phyloP scores from a whole-genome alignment of 768 basidiomycete genomes.

The Coprinellus micaceus region DNA sequence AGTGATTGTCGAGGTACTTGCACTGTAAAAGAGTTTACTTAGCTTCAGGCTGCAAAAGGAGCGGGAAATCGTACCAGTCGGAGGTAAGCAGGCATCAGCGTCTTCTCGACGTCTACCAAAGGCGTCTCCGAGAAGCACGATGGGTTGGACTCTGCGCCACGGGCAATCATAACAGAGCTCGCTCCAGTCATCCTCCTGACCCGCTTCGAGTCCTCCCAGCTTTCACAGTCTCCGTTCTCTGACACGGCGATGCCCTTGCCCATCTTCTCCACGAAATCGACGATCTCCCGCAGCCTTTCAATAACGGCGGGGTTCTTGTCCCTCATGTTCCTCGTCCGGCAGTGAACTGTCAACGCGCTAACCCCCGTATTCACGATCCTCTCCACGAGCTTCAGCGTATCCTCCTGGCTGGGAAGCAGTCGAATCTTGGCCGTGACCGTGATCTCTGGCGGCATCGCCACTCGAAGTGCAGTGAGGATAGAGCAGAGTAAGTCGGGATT shows the following conservation, averaged over 20 bases:
- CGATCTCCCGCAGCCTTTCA: conserved; percentile 77
- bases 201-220: conserved; percentile 72
- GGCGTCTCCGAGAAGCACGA: conserved; percentile 76
- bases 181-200: conserved; percentile 79
- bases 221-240: conserved; percentile 90
- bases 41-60: not conserved
- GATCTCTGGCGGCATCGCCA: conserved; percentile 68
- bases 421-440: conserved; percentile 95
- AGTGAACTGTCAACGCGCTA: conserved; percentile 88
- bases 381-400: conserved; percentile 86
- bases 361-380: conserved; percentile 86
- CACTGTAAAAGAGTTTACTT: conserved; percentile 39
- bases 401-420: conserved; percentile 78
- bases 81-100: conserved; percentile 69
- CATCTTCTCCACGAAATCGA: conserved; percentile 73
- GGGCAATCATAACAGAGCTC: conserved; percentile 93
- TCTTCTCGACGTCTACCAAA: conserved; percentile 62
- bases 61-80: conserved; percentile 67
- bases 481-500: conserved; percentile 89
- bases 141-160: conserved; percentile 90
- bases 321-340: conserved; percentile 90
- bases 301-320: conserved; percentile 75
- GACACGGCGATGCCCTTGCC: conserved; percentile 82
- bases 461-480: conserved; percentile 78
- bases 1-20: conserved; percentile 75